Base-by-base conservation (phyloP, 2,329 filamentous ascomycete genomes). In the Stenocarpella maydis region DNA sequence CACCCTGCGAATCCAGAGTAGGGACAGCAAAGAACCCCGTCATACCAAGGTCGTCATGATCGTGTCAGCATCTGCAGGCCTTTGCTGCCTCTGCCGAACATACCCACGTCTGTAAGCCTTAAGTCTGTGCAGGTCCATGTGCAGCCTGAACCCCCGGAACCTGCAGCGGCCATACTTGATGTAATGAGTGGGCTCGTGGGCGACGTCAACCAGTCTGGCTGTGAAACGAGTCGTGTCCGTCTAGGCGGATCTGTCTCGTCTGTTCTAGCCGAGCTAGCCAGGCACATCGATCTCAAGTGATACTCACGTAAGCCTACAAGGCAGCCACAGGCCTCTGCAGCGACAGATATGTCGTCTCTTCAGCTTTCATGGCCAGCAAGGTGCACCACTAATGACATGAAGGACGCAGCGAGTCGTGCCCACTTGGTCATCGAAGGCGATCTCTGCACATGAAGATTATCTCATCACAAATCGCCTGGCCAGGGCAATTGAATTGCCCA, bases 371-470 rank as follows among this genome's bases (percentile, higher is more conserved):
- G 21, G 15, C 28, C 41, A 31, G 21, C 41, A 54, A n/a, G n/a
- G n/a, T 7, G n/a, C n/a, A 4, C 19, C 37, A 43, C 24, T 12
- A n/a, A n/a, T n/a, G n/a, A 31, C 31, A 31, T 19, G 15, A 1
- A 10, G 19, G 34, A 53, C 47, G 47, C 21, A 43, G 17, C 39
- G n/a, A 19, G 17, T 43, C 63, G 19, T n/a, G 26, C n/a, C 24
- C n/a, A n/a, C n/a, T n/a, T n/a, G n/a, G n/a, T n/a, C n/a, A n/a
- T 31, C 19, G n/a, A 12, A 43, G 28, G 43, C 58, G 28, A 12
- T 41, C 43, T 58, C n/a, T 58, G 65, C 43, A 21, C 43, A n/a
- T n/a, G n/a, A n/a, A n/a, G 31, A 58, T n/a, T n/a, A 41, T 28
- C 52, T 50, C n/a, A 50, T 28, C 21, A 37, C 21, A 28, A n/a